phyloP scores from a whole-genome alignment of 352 stramenopile species.

The Globisporangium ultimum region DNA sequence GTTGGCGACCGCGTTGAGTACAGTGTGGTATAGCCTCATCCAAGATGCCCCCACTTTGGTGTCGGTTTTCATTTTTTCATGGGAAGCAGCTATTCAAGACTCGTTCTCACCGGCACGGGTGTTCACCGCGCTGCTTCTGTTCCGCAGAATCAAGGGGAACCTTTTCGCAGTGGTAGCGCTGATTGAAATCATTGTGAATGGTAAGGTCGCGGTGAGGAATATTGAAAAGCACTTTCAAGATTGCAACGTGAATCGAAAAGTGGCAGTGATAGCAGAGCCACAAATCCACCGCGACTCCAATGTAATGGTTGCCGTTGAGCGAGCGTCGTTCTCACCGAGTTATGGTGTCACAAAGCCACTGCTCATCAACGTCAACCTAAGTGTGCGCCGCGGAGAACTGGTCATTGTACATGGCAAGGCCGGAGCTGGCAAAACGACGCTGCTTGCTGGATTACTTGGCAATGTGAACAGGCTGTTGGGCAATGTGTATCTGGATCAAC shows the following conservation, averaged over 20 bases:
- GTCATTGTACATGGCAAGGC: conserved; percentile 11
- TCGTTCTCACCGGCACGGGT: conserved; percentile 28
- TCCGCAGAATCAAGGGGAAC: conserved; percentile 30
- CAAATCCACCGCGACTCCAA: no score
- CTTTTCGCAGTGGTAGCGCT: conserved; percentile 24
- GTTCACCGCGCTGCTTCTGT: conserved; percentile 31
- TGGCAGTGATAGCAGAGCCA: no score
- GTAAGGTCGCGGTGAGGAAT: not conserved
- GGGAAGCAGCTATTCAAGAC: conserved; percentile 27
- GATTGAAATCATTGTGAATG: not conserved
- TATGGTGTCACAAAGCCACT: not conserved
- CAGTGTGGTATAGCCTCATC: not conserved
- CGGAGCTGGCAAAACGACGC: conserved; percentile 17
- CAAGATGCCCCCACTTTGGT: conserved; percentile 29
- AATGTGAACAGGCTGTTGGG: conserved; percentile 9
- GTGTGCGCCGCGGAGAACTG: conserved; percentile 2
- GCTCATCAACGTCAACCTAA: conserved; percentile 8
- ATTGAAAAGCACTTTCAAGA: not conserved
- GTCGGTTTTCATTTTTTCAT: conserved; percentile 36
- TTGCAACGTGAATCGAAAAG: no score
- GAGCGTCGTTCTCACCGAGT: no score
- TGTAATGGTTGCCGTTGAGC: not conserved
- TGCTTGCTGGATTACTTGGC: conserved; percentile 6
- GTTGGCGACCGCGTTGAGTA: not conserved
- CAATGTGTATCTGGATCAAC: conserved; percentile 4